Conservation (phyloP, 345 rosid genomes). For the Conringia planisiliqua region DNA sequence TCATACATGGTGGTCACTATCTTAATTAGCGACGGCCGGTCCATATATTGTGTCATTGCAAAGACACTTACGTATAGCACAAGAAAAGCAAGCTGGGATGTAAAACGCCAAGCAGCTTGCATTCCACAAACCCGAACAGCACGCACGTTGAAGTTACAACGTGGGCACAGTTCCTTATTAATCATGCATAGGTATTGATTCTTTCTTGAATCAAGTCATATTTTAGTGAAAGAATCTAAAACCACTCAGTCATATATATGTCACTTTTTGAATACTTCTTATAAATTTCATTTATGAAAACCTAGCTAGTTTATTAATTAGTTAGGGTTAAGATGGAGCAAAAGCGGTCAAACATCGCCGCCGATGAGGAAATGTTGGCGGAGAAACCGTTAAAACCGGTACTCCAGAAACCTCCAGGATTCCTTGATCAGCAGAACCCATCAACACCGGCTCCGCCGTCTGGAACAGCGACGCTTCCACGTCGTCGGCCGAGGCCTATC, state of each 20-base stretch:
- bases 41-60: background rate
- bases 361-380: slow-evolving; percentile 41
- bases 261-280: background rate
- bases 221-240: slow-evolving; percentile 1
- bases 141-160: background rate
- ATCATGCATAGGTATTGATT: background rate
- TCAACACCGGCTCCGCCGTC: background rate
- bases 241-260: background rate
- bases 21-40: background rate
- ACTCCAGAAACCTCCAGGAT: slow-evolving; percentile 69
- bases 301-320: background rate
- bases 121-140: background rate
- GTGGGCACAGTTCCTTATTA: slow-evolving; percentile 3
- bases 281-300: background rate
- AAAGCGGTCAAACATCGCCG: slow-evolving; percentile 8
- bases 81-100: background rate
- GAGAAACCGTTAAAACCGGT: slow-evolving; percentile 40
- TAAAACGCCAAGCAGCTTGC: slow-evolving; percentile 6
- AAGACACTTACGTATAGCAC: background rate
- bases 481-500: slow-evolving; percentile 28
- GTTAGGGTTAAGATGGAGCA: slow-evolving; percentile 13
- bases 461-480: slow-evolving; percentile 20
- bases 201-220: slow-evolving; percentile 1
- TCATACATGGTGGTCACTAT: slow-evolving; percentile 26
- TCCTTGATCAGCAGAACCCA: slow-evolving; percentile 40